Base-by-base conservation (phyloP, 345 rosid species). In the Aquilaria malaccensis region DNA sequence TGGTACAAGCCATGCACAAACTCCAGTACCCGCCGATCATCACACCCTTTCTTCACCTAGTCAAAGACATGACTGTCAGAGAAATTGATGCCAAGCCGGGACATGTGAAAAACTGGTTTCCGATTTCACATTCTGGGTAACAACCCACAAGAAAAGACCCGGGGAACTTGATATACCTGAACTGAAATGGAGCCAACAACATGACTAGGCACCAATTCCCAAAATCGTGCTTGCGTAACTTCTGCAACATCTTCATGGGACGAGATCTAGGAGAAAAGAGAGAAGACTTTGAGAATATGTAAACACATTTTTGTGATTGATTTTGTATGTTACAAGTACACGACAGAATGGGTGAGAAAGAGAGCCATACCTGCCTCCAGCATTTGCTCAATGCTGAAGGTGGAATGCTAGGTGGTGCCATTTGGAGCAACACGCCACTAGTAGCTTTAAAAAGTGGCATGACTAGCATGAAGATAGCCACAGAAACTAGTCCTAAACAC, bases 191-290 rank as follows among this genome's bases (percentile, higher is more conserved):
- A 87, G 57, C 99, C 97, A 60, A 88, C 85, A 60, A 77, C 83
- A 72, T 90, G 97, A 47, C 97, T 96, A 37, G 97, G 99, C 52
- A 90, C 92, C 66, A 86, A 72, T 80, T 90, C 99, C 97, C 99
- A 94, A 66, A 94, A 88, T 56, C 91, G 89, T 59, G 97, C 91
- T 69, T 84, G 78, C 30, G 87, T 78, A 58, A 87, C 87, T 73
- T 94, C 95, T 4, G 49, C 52, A 60, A 88, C 89, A 74, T 86
- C 99, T 76, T 83, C 96, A 10, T 74, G 83, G 70, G 82, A 76
- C 58, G 81, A 60, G 60, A 94, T 81, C 97, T 94, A 71, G 50
- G 52, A 63, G 52, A n/a, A 57, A 10, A 48, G 56, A 29, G 15
- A 55, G 13, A 54, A 59, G 13, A 50, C 50, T 22, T 22, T 1